Conservation (phyloP, 352 stramenopile species). For the Phytophthora sojae region DNA sequence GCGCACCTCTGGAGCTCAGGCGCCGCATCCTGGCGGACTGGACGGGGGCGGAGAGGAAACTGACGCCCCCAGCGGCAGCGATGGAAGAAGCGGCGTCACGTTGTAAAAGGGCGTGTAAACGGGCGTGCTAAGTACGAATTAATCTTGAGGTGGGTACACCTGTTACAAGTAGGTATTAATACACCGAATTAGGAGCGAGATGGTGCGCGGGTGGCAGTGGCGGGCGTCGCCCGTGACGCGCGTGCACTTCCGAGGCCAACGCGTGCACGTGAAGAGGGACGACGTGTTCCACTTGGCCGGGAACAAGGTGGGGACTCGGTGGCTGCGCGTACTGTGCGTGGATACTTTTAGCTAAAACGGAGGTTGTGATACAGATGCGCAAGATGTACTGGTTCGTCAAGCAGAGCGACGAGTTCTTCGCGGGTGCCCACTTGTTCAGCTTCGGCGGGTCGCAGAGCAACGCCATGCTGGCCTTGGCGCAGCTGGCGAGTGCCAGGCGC, state of each 20-base stretch:
- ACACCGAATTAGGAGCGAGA: not conserved
- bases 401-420: slow-evolving; percentile 67
- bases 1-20: slow-evolving; percentile 62
- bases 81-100: not conserved
- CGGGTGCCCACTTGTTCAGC: slow-evolving; percentile 70
- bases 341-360: slow-evolving; percentile 1
- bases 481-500: slow-evolving; percentile 72
- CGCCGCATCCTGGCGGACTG: slow-evolving; percentile 46
- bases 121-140: slow-evolving; percentile 34
- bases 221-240: slow-evolving; percentile 61
- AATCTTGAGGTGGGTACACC: not conserved
- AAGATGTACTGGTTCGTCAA: slow-evolving; percentile 85
- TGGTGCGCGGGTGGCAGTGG: slow-evolving; percentile 29
- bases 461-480: slow-evolving; percentile 85
- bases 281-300: slow-evolving; percentile 83
- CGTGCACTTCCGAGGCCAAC: slow-evolving; percentile 69
- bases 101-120: slow-evolving; percentile 19
- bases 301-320: slow-evolving; percentile 67
- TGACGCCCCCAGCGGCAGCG: not conserved
- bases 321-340: not conserved
- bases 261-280: slow-evolving; percentile 87
- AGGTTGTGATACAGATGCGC: slow-evolving; percentile 63
- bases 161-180: too few relatives aligned
- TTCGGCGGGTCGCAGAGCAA: slow-evolving; percentile 88
- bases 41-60: slow-evolving; percentile 1